These are phyloP conservation scores for Orbilia javanica DNA, from an alignment of 2,329 filamentous ascomycete genomes.

Conservation along the genomic window DNA sequence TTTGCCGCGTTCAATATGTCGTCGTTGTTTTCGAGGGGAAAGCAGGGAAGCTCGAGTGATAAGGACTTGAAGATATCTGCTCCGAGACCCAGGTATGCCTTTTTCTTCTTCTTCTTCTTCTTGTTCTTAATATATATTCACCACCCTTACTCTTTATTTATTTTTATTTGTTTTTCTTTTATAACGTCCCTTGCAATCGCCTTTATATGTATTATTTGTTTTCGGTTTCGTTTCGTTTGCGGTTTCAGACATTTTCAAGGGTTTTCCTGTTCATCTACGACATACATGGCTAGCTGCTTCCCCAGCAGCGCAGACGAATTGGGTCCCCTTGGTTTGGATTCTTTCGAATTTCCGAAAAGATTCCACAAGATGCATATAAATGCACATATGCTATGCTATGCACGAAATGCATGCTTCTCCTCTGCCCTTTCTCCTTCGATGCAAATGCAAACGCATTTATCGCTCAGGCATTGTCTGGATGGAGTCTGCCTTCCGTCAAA, in stretches of 20 bases:
- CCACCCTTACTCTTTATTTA: not conserved
- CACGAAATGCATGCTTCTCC: constrained; percentile 25
- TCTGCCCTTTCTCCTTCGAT: not conserved
- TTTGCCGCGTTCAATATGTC: constrained; percentile 52
- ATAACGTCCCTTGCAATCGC: not conserved
- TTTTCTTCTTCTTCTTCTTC: not conserved
- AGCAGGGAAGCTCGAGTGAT: constrained; percentile 25
- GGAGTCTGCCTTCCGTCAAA: constrained; percentile 17
- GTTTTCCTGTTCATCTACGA: not conserved
- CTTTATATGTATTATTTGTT: not conserved
- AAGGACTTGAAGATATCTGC: constrained; percentile 36
- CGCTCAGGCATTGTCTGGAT: constrained; percentile 32
- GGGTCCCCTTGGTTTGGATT: not conserved
- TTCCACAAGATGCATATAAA: constrained; percentile 17
- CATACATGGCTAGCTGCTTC: constrained; percentile 17
- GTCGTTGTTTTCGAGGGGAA: constrained; percentile 41
- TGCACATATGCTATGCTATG: constrained; percentile 21
- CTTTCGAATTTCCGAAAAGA: constrained; percentile 5
- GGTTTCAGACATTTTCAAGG: constrained; percentile 11
- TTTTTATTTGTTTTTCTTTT: not conserved
- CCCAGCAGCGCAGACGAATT: not conserved
- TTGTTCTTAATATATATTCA: no score
- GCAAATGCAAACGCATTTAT: constrained; percentile 34
- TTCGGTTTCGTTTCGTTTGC: constrained; percentile 5
- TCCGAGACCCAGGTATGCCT: constrained; percentile 32